Evolutionary conservation across 106 monocot species (phyloP).

Genomic region (Acorus gramineus): DNA sequence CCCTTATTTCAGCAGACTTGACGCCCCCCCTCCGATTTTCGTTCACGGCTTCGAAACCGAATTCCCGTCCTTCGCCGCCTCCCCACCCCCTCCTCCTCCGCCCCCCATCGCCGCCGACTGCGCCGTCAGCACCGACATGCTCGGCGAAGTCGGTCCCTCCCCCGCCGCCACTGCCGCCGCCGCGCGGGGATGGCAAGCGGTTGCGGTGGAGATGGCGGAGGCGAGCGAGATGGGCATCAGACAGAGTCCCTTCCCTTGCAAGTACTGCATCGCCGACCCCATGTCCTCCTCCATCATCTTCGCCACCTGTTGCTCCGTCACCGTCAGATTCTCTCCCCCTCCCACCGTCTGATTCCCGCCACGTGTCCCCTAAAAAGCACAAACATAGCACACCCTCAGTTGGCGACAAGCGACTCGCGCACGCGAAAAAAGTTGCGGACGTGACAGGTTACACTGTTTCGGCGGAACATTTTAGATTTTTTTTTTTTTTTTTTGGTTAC

Average conservation of each 20-base stretch:
- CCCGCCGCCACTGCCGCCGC: not conserved
- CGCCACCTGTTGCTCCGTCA: slow-evolving; percentile 78
- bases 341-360: no score
- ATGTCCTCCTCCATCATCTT: slow-evolving; percentile 93
- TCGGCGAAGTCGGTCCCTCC: slow-evolving; percentile 41
- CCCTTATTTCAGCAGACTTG: slow-evolving; percentile 7
- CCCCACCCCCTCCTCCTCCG: slow-evolving; percentile 3
- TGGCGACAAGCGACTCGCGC: no score
- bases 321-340: slow-evolving; percentile 23
- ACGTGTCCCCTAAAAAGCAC: no score
- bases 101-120: slow-evolving; percentile 43
- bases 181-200: slow-evolving; percentile 19
- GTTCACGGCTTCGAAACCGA: slow-evolving; percentile 40
- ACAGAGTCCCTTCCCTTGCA: slow-evolving; percentile 84
- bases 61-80: slow-evolving; percentile 32
- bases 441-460: no score
- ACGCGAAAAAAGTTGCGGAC: no score
- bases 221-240: slow-evolving; percentile 94
- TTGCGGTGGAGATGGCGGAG: slow-evolving; percentile 74
- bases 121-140: slow-evolving; percentile 53
- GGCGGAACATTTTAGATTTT: no score
- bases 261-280: slow-evolving; percentile 90
- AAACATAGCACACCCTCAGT: no score
- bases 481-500: no score
- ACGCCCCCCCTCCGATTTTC: not conserved